Conservation (phyloP, 2,329 filamentous ascomycete species). For the Graphilbum fragrans region DNA sequence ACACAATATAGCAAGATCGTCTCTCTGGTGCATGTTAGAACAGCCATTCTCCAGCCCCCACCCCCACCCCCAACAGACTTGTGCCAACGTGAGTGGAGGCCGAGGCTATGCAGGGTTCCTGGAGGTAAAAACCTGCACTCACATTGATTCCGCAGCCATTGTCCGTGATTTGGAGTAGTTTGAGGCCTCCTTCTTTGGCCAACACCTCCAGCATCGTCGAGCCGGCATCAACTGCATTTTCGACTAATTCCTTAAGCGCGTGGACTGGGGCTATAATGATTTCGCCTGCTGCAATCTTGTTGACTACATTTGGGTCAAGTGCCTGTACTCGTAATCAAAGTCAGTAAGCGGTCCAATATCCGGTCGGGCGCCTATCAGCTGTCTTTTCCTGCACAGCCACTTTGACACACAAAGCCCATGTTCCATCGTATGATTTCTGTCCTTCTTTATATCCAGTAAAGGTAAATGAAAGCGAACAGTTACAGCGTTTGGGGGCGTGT, state of each 20-base stretch:
- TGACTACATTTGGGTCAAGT: conserved; percentile 84
- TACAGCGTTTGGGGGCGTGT: neutral
- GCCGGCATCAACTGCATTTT: conserved; percentile 96
- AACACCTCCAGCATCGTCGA: conserved; percentile 82
- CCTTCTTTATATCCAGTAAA: neutral
- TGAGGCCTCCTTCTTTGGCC: conserved; percentile 89
- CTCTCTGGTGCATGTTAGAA: too few relatives aligned
- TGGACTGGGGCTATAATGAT: conserved; percentile 97
- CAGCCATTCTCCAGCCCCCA: too few relatives aligned
- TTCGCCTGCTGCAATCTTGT: conserved; percentile 96
- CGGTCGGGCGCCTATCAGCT: too few relatives aligned
- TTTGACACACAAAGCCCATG: too few relatives aligned
- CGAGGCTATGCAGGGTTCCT: too few relatives aligned
- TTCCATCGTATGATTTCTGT: too few relatives aligned
- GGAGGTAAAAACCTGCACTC: too few relatives aligned
- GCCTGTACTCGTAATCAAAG: conserved; percentile 37
- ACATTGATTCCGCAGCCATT: conserved; percentile 95
- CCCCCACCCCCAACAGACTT: too few relatives aligned
- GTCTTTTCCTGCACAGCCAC: too few relatives aligned
- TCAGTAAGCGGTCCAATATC: neutral
- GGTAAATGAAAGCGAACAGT: neutral
- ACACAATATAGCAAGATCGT: conserved; percentile 83
- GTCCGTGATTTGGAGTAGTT: conserved; percentile 91
- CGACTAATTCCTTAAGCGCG: conserved; percentile 89
- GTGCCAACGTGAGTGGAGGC: too few relatives aligned